These are phyloP conservation scores for Globisporangium takayamanum DNA, from an alignment of 352 stramenopile species.

Conservation along the genomic window DNA sequence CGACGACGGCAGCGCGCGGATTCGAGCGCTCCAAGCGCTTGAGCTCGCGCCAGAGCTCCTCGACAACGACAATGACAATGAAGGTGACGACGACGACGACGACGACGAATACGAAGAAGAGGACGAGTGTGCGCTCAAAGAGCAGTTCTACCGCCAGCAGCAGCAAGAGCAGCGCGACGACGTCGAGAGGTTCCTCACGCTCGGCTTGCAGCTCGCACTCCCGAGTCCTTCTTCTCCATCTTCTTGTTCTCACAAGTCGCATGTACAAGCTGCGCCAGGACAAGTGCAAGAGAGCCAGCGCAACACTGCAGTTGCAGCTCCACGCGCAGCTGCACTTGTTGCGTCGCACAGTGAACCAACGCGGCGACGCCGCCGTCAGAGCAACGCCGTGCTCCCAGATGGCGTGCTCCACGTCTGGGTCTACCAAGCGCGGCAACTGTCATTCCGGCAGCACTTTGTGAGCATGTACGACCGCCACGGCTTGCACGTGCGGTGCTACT, in stretches of 20 bases:
- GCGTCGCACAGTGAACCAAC: background rate
- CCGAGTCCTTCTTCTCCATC: background rate
- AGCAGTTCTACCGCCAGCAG: conserved; percentile 13
- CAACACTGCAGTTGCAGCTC: background rate
- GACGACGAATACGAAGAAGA: conserved; percentile 2
- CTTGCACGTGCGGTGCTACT: conserved; percentile 31
- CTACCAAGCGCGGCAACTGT: conserved; percentile 41
- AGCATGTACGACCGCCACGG: conserved; percentile 42
- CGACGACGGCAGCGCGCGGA: background rate
- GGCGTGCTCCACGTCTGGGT: conserved; percentile 42
- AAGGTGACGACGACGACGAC: background rate
- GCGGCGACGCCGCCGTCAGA: conserved; percentile 2
- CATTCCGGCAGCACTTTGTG: conserved; percentile 31
- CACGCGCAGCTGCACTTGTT: background rate
- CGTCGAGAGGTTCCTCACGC: conserved; percentile 9
- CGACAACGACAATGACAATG: background rate
- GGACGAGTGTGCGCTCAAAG: conserved; percentile 8
- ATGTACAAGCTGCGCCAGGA: background rate
- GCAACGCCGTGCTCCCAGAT: conserved; percentile 17
- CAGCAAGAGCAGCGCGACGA: conserved; percentile 5
- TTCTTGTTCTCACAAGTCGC: background rate
- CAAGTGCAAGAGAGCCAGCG: background rate
- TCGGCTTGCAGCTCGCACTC: conserved; percentile 3
- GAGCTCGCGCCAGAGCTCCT: background rate
- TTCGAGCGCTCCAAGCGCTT: background rate